These are phyloP conservation scores for Dispira simplex DNA, from an alignment of 192 early-diverging fungal species.

Conservation along the genomic window DNA sequence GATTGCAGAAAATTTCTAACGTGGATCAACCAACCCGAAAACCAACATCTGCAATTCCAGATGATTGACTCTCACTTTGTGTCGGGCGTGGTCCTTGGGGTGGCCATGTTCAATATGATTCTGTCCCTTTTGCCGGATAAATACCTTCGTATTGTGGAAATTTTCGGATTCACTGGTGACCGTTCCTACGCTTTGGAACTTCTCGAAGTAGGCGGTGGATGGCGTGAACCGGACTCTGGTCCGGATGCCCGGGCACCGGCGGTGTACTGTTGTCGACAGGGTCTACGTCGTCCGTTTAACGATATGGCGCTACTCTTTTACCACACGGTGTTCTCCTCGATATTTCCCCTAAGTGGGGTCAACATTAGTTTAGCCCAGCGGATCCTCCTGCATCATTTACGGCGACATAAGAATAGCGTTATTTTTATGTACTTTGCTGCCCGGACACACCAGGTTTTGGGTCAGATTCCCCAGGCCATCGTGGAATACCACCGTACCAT, in stretches of 20 bases:
- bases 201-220: constrained; percentile 54
- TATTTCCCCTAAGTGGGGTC: constrained; percentile 48
- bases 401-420: constrained; percentile 45
- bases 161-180: constrained; percentile 71
- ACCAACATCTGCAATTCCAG: constrained; percentile 29
- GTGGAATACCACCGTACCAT: constrained; percentile 37
- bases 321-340: constrained; percentile 56
- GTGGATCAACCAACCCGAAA: constrained; percentile 30
- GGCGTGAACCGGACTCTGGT: constrained; percentile 28
- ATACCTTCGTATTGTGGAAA: constrained; percentile 58
- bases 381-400: constrained; percentile 35
- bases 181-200: constrained; percentile 55
- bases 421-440: constrained; percentile 61
- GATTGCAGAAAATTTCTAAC: constrained; percentile 31
- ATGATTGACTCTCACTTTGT: constrained; percentile 67
- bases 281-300: constrained; percentile 64
- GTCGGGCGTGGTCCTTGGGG: constrained; percentile 59
- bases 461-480: constrained; percentile 40
- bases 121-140: constrained; percentile 58
- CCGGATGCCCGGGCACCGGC: constrained; percentile 21
- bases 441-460: constrained; percentile 38
- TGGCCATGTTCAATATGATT: constrained; percentile 64
- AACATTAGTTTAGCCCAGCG: constrained; percentile 43
- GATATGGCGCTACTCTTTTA: constrained; percentile 54
- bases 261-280: constrained; percentile 27